phyloP scores from a whole-genome alignment of 78 protist genomes.

The Diacronema lutheri region DNA sequence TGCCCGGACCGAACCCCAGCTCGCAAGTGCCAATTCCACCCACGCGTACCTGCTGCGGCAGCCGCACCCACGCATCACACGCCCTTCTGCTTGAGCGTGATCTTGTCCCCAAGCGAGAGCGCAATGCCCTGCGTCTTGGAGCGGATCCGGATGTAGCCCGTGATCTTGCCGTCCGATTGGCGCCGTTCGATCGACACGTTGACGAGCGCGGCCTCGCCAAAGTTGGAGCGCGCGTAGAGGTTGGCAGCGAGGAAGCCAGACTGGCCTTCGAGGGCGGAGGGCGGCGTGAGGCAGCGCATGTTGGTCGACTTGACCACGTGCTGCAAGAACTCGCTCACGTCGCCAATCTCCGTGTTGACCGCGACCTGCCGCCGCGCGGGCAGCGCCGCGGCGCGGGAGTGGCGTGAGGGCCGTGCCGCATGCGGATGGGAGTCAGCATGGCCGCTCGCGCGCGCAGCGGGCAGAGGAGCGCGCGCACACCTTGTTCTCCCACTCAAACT shows the following conservation, averaged over 20 bases:
- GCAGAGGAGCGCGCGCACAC: not conserved
- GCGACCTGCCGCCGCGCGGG: not conserved
- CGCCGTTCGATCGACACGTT: constrained; percentile 81
- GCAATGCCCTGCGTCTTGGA: constrained; percentile 95
- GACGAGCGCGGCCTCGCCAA: constrained; percentile 91
- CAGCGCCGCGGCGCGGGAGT: too few relatives aligned
- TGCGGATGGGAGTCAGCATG: too few relatives aligned
- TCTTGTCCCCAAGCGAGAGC: constrained; percentile 90
- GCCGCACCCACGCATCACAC: too few relatives aligned
- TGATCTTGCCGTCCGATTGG: constrained; percentile 27
- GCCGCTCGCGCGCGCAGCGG: too few relatives aligned
- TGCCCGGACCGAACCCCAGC: too few relatives aligned
- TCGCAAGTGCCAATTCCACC: too few relatives aligned
- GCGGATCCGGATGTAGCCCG: constrained; percentile 90
- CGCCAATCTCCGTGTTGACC: constrained; percentile 58
- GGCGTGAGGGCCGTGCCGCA: too few relatives aligned
- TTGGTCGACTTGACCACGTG: constrained; percentile 83
- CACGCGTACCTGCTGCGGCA: too few relatives aligned
- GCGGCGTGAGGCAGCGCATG: constrained; percentile 86
- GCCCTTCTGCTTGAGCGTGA: constrained; percentile 51
- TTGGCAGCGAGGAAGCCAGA: constrained; percentile 92
- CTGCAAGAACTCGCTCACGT: constrained; percentile 68
- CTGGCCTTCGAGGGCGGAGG: constrained; percentile 69
- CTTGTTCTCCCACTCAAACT: constrained; percentile 98
- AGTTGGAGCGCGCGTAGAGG: constrained; percentile 76